phyloP scores from a whole-genome alignment of 768 basidiomycete genomes.

The Harrya chromipes region DNA sequence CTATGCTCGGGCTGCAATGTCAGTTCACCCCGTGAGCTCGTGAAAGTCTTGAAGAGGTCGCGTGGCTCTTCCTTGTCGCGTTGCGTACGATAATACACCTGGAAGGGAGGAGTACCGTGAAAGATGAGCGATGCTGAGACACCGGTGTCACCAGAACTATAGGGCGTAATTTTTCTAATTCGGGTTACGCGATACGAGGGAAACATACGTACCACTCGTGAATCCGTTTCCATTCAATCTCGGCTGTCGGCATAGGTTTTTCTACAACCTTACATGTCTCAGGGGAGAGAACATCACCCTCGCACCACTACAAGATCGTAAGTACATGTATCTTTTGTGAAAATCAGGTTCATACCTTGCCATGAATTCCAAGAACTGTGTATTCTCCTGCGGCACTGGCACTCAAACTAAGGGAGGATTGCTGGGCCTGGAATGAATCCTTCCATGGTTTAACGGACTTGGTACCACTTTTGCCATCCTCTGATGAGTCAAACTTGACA shows the following conservation, averaged over 20 bases:
- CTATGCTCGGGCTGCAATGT: conserved; percentile 84
- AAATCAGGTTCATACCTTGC: conserved; percentile 45
- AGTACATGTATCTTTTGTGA: not conserved
- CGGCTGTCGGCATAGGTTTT: conserved; percentile 72
- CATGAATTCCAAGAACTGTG: conserved; percentile 63
- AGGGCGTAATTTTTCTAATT: not conserved
- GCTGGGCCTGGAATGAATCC: conserved; percentile 53
- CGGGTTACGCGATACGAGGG: conserved; percentile 2
- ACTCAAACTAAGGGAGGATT: conserved; percentile 44
- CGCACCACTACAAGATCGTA: conserved; percentile 52
- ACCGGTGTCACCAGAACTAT: conserved; percentile 86
- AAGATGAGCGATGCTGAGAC: conserved; percentile 84
- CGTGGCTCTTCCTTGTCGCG: conserved; percentile 63
- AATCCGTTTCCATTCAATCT: conserved; percentile 86
- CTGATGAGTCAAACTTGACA: conserved; percentile 57
- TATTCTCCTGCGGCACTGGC: conserved; percentile 76
- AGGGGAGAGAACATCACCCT: conserved; percentile 80
- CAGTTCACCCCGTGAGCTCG: conserved; percentile 74
- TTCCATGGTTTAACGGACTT: conserved; percentile 60
- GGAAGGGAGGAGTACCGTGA: conserved; percentile 87
- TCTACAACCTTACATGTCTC: conserved; percentile 77
- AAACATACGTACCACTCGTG: conserved; percentile 70
- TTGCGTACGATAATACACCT: conserved; percentile 72
- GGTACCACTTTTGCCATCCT: conserved; percentile 33
- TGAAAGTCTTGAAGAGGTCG: conserved; percentile 58